A percentile compares a stretch with the other conserved stretches of the same genome.
Conservation (phyloP, 805 yeast genomes). For the Wickerhamomyces canadensis region DNA sequence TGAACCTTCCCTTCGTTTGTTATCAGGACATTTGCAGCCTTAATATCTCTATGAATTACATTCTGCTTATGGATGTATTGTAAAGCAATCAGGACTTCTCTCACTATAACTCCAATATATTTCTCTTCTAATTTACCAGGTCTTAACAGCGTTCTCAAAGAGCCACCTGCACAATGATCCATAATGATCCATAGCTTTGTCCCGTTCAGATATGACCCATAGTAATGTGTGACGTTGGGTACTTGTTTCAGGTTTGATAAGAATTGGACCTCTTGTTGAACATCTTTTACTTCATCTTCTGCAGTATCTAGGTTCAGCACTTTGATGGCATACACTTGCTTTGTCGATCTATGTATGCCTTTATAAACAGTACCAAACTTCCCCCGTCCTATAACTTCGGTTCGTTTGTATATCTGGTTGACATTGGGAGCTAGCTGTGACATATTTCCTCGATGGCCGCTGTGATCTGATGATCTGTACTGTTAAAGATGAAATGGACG, state of each 20-base stretch:
- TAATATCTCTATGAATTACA: conserved; percentile 92
- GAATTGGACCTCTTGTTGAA: conserved; percentile 87
- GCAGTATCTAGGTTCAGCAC: conserved; percentile 88
- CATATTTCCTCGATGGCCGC: neutral
- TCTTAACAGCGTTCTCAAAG: conserved; percentile 61
- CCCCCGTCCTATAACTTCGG: conserved; percentile 92
- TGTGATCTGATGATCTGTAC: too few relatives aligned
- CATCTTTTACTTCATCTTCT: conserved; percentile 91
- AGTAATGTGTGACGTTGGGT: conserved; percentile 91
- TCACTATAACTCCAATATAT: conserved; percentile 73
- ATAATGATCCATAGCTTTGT: conserved; percentile 95
- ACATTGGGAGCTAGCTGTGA: conserved; percentile 18
- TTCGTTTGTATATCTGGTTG: conserved; percentile 54
- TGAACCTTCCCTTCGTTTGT: conserved; percentile 86
- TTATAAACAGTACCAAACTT: conserved; percentile 96
- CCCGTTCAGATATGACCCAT: conserved; percentile 81
- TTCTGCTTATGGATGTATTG: conserved; percentile 81
- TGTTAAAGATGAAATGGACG: too few relatives aligned
- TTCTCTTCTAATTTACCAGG: conserved; percentile 88
- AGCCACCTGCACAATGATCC: conserved; percentile 98
- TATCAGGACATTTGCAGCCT: conserved; percentile 91
- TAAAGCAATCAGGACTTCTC: conserved; percentile 77
- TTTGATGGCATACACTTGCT: conserved; percentile 85
- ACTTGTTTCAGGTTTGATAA: conserved; percentile 74
- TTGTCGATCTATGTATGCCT: conserved; percentile 65